Percentiles rank a stretch among this genome's conserved stretches.
These are phyloP conservation scores for Biscogniauxia sp. DNA, from an alignment of 2,329 filamentous ascomycete genomes.

Conservation along the genomic window DNA sequence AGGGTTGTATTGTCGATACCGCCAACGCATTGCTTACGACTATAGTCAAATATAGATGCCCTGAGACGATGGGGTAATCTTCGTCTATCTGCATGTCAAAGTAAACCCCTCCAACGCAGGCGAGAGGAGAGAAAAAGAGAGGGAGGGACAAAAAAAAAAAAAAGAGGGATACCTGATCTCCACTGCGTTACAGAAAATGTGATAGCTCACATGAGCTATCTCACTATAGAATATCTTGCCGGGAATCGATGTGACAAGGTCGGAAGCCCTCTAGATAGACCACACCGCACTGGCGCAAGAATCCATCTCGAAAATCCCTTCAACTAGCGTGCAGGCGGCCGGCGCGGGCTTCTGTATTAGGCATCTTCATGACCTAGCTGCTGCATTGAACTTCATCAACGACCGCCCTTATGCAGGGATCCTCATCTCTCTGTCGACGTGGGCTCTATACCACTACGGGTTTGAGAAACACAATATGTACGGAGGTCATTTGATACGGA, in stretches of 20 bases:
- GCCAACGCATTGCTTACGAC: not conserved
- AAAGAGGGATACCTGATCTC: not conserved
- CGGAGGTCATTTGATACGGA: not conserved
- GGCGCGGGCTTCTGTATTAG: not conserved
- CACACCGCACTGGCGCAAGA: not conserved
- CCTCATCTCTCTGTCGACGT: not conserved
- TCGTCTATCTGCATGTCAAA: not conserved
- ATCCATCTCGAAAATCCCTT: not conserved
- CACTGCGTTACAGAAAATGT: not conserved
- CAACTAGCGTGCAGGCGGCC: not conserved
- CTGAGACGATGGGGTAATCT: not conserved
- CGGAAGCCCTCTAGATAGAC: not conserved
- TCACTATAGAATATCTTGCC: not conserved
- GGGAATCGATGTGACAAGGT: not conserved
- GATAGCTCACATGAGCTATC: not conserved
- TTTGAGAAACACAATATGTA: not conserved
- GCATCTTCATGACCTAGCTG: not conserved
- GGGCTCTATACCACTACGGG: not conserved
- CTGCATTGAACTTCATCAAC: not conserved
- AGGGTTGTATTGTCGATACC: not conserved
- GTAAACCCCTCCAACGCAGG: not conserved
- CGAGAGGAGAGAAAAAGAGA: too few relatives aligned
- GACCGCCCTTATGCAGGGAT: not conserved
- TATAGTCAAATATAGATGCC: not conserved
- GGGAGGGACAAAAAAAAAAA: not conserved